A percentile compares a stretch with the other conserved stretches of the same genome.
Evolutionary conservation across 768 basidiomycete genomes (phyloP).

Genomic region (Dentipellis sp.): DNA sequence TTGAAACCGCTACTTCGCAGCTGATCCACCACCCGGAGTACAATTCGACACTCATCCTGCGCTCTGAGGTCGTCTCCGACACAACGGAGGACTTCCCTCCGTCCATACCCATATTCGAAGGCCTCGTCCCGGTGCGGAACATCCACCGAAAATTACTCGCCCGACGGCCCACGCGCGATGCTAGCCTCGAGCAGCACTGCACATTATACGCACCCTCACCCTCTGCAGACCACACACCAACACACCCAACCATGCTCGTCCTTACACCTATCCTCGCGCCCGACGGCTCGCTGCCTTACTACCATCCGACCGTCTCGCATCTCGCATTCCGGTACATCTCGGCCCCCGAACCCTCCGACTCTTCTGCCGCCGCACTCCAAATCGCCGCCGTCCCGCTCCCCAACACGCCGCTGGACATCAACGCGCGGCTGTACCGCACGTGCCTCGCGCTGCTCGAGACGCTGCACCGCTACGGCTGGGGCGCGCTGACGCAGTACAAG

Average conservation of each 20-base stretch:
- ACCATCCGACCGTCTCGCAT: constrained; percentile 76
- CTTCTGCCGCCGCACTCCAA: constrained; percentile 28
- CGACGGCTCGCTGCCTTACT: constrained; percentile 63
- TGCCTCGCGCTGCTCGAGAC: constrained; percentile 74
- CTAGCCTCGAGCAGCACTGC: constrained; percentile 66
- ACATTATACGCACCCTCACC: constrained; percentile 43
- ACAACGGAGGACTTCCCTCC: constrained; percentile 18
- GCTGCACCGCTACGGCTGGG: constrained; percentile 85
- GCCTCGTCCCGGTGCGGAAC: constrained; percentile 33
- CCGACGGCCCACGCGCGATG: constrained; percentile 69
- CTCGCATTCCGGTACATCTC: constrained; percentile 73
- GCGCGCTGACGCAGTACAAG: constrained; percentile 69
- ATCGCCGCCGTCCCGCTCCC: constrained; percentile 51
- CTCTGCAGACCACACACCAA: constrained; percentile 3
- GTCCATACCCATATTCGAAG: constrained; percentile 29
- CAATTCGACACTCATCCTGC: constrained; percentile 83
- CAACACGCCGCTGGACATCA: constrained; percentile 34
- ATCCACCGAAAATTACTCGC: constrained; percentile 68
- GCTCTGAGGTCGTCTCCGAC: constrained; percentile 60
- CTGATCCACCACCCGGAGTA: constrained; percentile 86
- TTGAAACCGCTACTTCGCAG: constrained; percentile 60
- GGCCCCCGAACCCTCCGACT: constrained; percentile 16
- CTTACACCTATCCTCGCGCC: constrained; percentile 46
- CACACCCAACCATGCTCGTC: constrained; percentile 31
- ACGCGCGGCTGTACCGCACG: constrained; percentile 71